Evolutionary conservation across 352 stramenopile genomes (phyloP), one percentile per base, ranked within the genome.

Genomic region (Phytopythium aichiense): DNA sequence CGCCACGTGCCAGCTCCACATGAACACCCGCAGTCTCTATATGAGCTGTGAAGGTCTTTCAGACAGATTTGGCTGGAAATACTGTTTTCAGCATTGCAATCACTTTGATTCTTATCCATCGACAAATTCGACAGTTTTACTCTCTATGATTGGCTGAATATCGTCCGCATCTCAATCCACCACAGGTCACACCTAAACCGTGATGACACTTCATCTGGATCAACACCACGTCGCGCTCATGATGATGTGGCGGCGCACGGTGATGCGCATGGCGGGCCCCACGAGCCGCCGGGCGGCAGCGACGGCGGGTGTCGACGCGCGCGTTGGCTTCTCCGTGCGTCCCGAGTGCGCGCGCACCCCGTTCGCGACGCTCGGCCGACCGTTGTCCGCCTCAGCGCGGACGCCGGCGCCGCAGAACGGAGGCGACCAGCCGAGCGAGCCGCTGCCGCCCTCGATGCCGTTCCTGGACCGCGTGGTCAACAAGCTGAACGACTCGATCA

Each of bases 401-500:
- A 51, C 13, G 22, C 11, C 2, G 22, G 45, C 45, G 45, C 22
- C 45, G 9, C 6, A 12, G 45, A 22, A 33, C 45, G 35, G 35
- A 11, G 35, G 35, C 9, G 45, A 25, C 12, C n/a, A 46, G 4
- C 40, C 18, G 15, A n/a, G 11, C 45, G 22, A 51, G 3, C 45
- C 45, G 45, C 25, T 45, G 52, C 30, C 60, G 52, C 38, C 40
- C 30, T 23, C 52, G n/a, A 13, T 37, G 20, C 33, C 46, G 23
- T 77, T 94, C 54, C 56, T 92, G 64, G 77, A 96, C 51, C 69
- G 74, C 7, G 74, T 91, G 28, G 88, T 95, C 1, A 71, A 76
- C 46, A 79, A 86, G 43, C 72, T 96, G 30, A 96, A 96, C 55
- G 64, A 67, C n/a, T 79, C 81, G 31, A 92, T 96, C 65, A 77